Evolutionary conservation across 306 rosid genomes (phyloP), one percentile per base, ranked within the genome.

Genomic region (Lathyrus aphaca): DNA sequence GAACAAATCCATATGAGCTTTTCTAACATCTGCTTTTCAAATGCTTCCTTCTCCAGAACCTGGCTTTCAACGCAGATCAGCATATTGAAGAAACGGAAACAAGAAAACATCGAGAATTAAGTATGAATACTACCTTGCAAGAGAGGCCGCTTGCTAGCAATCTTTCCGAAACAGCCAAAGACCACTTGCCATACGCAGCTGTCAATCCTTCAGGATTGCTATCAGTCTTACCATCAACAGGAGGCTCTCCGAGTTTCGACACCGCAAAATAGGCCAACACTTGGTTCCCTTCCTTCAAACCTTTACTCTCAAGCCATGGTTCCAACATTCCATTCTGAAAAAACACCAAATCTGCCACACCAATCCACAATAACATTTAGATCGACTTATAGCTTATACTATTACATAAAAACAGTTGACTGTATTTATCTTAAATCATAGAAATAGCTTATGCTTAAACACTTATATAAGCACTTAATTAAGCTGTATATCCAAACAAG

Each of bases 291-390:
- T 88, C 86, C 46, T 23, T 71, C 61, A 94, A 83, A n/a, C 91
- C 95, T 79, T 87, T 88, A 74, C 87, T 87, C 81, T 87, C 79
- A 43, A 89, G 79, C 97, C 97, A 91, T 0, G 96, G 95, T 73
- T 94, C 99, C 84, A 94, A 79, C 97, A 94, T 94, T 64, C 99
- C 99, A 67, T 91, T 91, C 92, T 94, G 99, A 88, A 91, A 83
- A 87, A 94, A 94, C 60, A 91, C 91, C 96, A 91, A 84, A 87
- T 94, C 99, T 91, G 97, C 88, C 43, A 73, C 77, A 88, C 39
- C 39, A 25, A 23, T 12, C 37, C 3, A 23, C 3, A 5, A 13
- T 23, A 54, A 54, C 61, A 23, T 16, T 16, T 48, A 9, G 5
- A 7, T 16, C 3, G 1, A 39, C 54, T 16, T 8, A 48, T n/a